These are phyloP conservation scores for Colletotrichum sp. DNA, from an alignment of 2,329 filamentous ascomycete species.

Conservation along the genomic window DNA sequence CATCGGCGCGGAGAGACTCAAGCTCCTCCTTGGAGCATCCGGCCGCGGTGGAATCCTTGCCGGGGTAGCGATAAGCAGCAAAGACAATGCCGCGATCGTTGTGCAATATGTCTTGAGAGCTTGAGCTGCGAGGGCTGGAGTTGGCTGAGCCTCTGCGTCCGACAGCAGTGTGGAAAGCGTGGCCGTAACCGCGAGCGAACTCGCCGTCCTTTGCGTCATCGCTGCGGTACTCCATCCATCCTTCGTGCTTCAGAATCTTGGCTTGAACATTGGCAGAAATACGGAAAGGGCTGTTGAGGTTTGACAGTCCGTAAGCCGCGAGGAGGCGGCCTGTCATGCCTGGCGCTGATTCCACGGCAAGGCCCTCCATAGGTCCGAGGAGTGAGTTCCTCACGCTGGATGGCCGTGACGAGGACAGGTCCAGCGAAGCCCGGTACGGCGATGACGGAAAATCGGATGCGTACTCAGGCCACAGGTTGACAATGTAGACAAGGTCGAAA, in stretches of 20 bases:
- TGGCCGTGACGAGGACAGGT: slow-evolving; percentile 17
- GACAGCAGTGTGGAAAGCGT: slow-evolving; percentile 55
- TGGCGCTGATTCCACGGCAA: slow-evolving; percentile 19
- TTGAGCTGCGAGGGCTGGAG: slow-evolving; percentile 6
- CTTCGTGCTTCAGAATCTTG: slow-evolving; percentile 51
- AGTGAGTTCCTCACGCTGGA: slow-evolving; percentile 14
- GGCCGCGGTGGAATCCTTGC: slow-evolving; percentile 38
- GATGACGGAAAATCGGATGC: slow-evolving; percentile 8
- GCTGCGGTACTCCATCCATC: slow-evolving; percentile 59
- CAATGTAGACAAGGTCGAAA: slow-evolving; percentile 64
- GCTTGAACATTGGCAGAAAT: slow-evolving; percentile 55
- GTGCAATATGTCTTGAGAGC: background rate
- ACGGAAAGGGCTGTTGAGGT: slow-evolving; percentile 55
- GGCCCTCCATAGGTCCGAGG: slow-evolving; percentile 8
- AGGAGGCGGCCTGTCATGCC: slow-evolving; percentile 54
- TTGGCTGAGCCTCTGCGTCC: slow-evolving; percentile 22
- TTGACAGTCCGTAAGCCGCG: slow-evolving; percentile 58
- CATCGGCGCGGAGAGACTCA: slow-evolving; percentile 50
- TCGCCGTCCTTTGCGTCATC: slow-evolving; percentile 45
- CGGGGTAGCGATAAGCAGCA: slow-evolving; percentile 57
- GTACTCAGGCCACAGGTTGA: slow-evolving; percentile 59
- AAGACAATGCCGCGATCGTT: slow-evolving; percentile 61
- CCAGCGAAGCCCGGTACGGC: slow-evolving; percentile 22
- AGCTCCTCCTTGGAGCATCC: slow-evolving; percentile 46
- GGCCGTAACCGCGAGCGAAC: slow-evolving; percentile 57